Base-by-base conservation (phyloP, 352 stramenopile genomes). In the Plasmopara halstedii region DNA sequence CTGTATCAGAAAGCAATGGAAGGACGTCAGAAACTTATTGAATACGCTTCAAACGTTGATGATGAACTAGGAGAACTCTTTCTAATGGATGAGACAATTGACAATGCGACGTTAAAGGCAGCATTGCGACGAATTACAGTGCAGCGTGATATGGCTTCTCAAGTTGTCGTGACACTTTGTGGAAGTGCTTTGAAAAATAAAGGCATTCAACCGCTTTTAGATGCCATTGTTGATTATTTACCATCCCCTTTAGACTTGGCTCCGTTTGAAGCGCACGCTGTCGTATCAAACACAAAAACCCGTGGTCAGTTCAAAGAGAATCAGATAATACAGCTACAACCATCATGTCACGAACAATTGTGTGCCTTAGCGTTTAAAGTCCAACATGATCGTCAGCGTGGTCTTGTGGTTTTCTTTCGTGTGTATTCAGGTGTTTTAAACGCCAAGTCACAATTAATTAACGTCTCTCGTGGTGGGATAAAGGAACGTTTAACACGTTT, bases 221-320 rank as follows among this genome's bases (percentile, higher is more conserved):
- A 99, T 64, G 96, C 94, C 20, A 93, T 99, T 6, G 58, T 98
- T 21, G 82, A 97, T 56, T 99, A 99, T 70, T 65, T 99, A 59
- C 95, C 95, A 53, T 97, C 92, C 10, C 95, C 95, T 8, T 25
- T 94, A 13, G 95, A 99, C 29, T 50, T 85, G 14, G 78, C 71
- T 25, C 72, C 72, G 9, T 90, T 83, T 42, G 70, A 81, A 50
- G 67, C 72, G 18, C 70, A 80, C 11, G 48, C 65, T 2, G 53
- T 82, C 22, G 54, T 54, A 21, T 32, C 27, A 11, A 42, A 34
- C 25, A 85, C 77, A 36, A 83, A 76, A 26, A 45, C 42, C 44
- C 43, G 57, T 29, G 45, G 36, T 5, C 47, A 26, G 26, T 19
- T 29, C 4, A 40, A 49, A 11, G 44, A 66, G 9, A 40, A 50